Evolutionary conservation across 2,329 filamentous ascomycete genomes (phyloP), one percentile per base, ranked within the genome.

Genomic region (Cladosporium cucumerinum): DNA sequence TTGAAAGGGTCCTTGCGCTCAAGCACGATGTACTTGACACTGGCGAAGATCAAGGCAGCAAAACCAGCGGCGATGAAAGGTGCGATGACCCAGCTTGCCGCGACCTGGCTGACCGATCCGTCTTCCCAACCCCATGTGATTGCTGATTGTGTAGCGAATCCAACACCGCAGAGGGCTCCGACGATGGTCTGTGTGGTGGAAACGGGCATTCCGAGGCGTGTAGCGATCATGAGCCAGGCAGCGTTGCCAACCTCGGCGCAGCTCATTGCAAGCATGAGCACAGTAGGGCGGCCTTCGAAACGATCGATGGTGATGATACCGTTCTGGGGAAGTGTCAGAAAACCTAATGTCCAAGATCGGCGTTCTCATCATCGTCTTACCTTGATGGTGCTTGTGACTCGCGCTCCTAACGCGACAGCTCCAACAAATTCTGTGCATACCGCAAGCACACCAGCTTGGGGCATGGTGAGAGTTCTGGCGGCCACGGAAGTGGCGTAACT

Each of bases 341-440:
- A 21, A 46, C 39, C 12, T 21, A 12, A 46, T n/a, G 8, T 23
- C 39, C 8, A 21, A 46, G 39, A 46, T 21, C 39, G n/a, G 39
- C 8, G 39, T 21, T 46, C 5, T n/a, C 39, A n/a, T 12, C n/a
- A 12, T 46, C 39, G 5, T 46, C 39, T 46, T 46, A 46, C 39
- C 39, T 84, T 82, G 72, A 87, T 87, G n/a, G 85, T 87, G 61
- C 83, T 82, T 23, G 85, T 83, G 3, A 86, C 84, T 58, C 84
- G 78, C 21, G 77, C 71, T 48, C 82, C 82, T 16, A 84, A 75
- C 18, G 78, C 81, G 5, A 84, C 81, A 21, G 82, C 82, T 61
- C 82, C 82, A 21, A 82, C 71, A 67, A 84, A 84, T 69, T 84
- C 82, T 2, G 82, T 84, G 66, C 78, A 69, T 26, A 78, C 75